Percentiles rank a stretch among this genome's conserved stretches.
Evolutionary conservation across 2,329 filamentous ascomycete species (phyloP).

Genomic region (Verticillium dahliae): DNA sequence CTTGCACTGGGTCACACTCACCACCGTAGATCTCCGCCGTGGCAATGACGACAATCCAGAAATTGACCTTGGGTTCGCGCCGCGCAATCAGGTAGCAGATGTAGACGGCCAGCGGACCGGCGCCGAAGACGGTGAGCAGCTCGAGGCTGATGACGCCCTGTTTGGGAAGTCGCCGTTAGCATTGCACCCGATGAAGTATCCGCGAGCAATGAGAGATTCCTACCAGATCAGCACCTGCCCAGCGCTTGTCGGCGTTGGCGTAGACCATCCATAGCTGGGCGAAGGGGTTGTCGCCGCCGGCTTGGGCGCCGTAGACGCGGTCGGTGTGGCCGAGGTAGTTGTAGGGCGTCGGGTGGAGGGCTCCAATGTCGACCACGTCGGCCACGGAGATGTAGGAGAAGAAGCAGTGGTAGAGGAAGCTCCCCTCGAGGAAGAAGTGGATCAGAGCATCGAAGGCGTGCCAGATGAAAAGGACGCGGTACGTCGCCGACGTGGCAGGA

Average conservation of each 20-base stretch:
- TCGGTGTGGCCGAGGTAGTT: slow-evolving; percentile 45
- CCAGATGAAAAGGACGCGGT: slow-evolving; percentile 85
- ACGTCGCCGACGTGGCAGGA: slow-evolving; percentile 42
- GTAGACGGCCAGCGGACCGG: slow-evolving; percentile 52
- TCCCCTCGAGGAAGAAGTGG: slow-evolving; percentile 85
- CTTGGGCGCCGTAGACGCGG: slow-evolving; percentile 51
- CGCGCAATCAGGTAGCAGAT: slow-evolving; percentile 55
- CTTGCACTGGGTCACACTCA: slow-evolving; percentile 18
- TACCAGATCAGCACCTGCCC: slow-evolving; percentile 57
- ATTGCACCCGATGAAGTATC: neutral
- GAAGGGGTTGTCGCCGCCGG: slow-evolving; percentile 44
- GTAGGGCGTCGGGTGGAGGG: slow-evolving; percentile 39
- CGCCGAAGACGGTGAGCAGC: slow-evolving; percentile 57
- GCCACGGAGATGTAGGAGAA: slow-evolving; percentile 47
- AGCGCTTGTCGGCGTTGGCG: slow-evolving; percentile 55
- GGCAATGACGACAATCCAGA: slow-evolving; percentile 59
- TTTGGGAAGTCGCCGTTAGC: neutral
- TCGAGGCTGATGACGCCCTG: slow-evolving; percentile 54
- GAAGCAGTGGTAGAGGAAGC: slow-evolving; percentile 92
- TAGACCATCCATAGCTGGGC: slow-evolving; percentile 65
- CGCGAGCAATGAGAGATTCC: slow-evolving; percentile 9
- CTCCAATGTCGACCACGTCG: slow-evolving; percentile 21
- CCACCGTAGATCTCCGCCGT: slow-evolving; percentile 62
- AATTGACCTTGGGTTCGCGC: slow-evolving; percentile 46
- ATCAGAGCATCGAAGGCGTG: slow-evolving; percentile 89